These are phyloP conservation scores for Otatea glauca DNA, from an alignment of 176 grass and related monocot species.

Conservation along the genomic window DNA sequence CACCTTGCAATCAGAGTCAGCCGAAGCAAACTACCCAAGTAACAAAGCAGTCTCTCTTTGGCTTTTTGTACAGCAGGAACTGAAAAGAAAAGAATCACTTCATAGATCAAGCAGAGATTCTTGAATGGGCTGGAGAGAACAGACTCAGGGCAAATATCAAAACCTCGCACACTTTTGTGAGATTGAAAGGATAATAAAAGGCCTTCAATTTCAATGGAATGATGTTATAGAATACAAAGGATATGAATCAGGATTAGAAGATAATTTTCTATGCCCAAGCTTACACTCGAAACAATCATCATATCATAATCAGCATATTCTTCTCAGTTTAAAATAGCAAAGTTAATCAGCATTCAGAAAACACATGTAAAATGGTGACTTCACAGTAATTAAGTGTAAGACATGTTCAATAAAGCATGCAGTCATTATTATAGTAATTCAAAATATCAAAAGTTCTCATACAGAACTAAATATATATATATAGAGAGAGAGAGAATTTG, in stretches of 20 bases:
- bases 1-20: slow-evolving; percentile 99
- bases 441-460: slow-evolving; percentile 14
- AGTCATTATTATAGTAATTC: background rate
- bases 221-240: background rate
- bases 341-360: slow-evolving; percentile 32
- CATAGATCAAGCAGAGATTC: slow-evolving; percentile 35
- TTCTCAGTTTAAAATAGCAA: slow-evolving; percentile 32
- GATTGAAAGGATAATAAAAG: slow-evolving; percentile 32
- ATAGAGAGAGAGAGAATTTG: background rate
- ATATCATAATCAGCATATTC: slow-evolving; percentile 11
- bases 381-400: slow-evolving; percentile 29
- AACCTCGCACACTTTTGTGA: background rate
- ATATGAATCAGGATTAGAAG: slow-evolving; percentile 13
- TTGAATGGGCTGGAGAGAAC: background rate
- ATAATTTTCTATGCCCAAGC: slow-evolving; percentile 8
- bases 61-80: slow-evolving; percentile 96
- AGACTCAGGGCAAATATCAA: background rate
- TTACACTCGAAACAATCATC: slow-evolving; percentile 6
- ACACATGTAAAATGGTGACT: slow-evolving; percentile 30
- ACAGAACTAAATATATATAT: background rate
- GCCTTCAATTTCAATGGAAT: slow-evolving; percentile 19
- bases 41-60: slow-evolving; percentile 99
- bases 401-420: background rate
- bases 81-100: slow-evolving; percentile 39
- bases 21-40: slow-evolving; percentile 95